Base-by-base conservation (phyloP, 495 filamentous ascomycete genomes). In the Penicillium macrosclerotiorum region DNA sequence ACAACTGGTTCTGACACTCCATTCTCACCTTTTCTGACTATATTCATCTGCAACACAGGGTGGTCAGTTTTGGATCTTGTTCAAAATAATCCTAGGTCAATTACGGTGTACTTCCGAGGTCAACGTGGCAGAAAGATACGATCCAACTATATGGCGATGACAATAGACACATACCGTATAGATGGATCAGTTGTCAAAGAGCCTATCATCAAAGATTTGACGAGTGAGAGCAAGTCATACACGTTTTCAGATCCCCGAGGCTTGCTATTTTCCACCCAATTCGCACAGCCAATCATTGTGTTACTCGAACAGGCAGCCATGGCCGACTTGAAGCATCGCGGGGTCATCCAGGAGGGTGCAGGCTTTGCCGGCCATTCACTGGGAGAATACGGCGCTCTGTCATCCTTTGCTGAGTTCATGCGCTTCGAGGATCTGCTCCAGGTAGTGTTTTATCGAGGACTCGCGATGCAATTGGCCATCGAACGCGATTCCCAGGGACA, bases 91-190 rank as follows among this genome's bases (percentile, higher is more conserved):
- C 72, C 72, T 0, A 70, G 68, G 44, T 41, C 54, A 13, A 57
- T 72, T 2, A 72, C 67, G 0, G 42, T 75, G 11, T 55, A 69
- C 42, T 75, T 75, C 45, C 64, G 72, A 7, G 72, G 72, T 9
- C 22, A 16, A 1, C 54, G 54, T 13, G 72, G 72, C 11, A 52
- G 54, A 3, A 37, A 26, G 2, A 70, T 75, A 27, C 46, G 66
- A 11, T 20, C 64, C 14, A 73, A 67, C 31, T 73, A 73, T 38
- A 46, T 71, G 33, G 33, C 33, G 1, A 16, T 36, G 13, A 16
- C 13, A 14, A 30, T 30, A 30, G 27, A 30, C 27, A 16, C 13
- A 9, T 19, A 16, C 9, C 13, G 13, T 19, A 13, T 17, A 6
- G 33, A 36, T 19, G 33, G 33, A 19, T 16, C 13, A 5, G 17